phyloP scores from a whole-genome alignment of 1,284 basidiomycete genomes.

The Sanghuangporus sanghuang region DNA sequence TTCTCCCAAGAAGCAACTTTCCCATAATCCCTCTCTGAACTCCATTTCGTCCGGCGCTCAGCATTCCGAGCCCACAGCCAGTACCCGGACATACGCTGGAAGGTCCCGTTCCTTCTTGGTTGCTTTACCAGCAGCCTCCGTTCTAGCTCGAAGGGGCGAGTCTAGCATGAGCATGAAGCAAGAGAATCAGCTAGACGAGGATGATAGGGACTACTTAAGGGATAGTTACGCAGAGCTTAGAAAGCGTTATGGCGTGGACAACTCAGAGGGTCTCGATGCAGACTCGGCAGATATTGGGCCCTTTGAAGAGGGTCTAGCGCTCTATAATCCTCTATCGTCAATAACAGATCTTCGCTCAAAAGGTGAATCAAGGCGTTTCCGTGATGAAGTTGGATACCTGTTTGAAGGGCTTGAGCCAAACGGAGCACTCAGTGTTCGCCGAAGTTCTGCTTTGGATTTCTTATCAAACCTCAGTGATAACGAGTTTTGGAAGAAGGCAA shows the following conservation, averaged over 20 bases:
- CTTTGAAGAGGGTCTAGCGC: slow-evolving; percentile 36
- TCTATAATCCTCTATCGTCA: slow-evolving; percentile 68
- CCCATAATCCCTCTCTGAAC: not conserved
- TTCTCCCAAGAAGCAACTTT: not conserved
- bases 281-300: slow-evolving; percentile 25
- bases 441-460: slow-evolving; percentile 68
- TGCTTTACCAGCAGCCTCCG: slow-evolving; percentile 24
- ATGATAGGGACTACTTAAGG: slow-evolving; percentile 49
- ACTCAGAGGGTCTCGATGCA: slow-evolving; percentile 49
- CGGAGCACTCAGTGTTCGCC: slow-evolving; percentile 48
- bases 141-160: slow-evolving; percentile 20
- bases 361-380: slow-evolving; percentile 71
- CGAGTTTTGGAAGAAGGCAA: slow-evolving; percentile 71
- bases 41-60: slow-evolving; percentile 1
- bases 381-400: slow-evolving; percentile 77
- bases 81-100: slow-evolving; percentile 60
- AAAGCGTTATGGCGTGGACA: slow-evolving; percentile 67
- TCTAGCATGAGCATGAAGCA: slow-evolving; percentile 23
- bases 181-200: slow-evolving; percentile 19
- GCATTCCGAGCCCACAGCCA: slow-evolving; percentile 10
- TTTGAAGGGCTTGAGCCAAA: slow-evolving; percentile 65
- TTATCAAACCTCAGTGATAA: slow-evolving; percentile 63
- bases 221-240: slow-evolving; percentile 69
- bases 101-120: slow-evolving; percentile 72
- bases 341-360: slow-evolving; percentile 74